Conservation (phyloP, 1,284 basidiomycete genomes). For the Peniophora sp. region DNA sequence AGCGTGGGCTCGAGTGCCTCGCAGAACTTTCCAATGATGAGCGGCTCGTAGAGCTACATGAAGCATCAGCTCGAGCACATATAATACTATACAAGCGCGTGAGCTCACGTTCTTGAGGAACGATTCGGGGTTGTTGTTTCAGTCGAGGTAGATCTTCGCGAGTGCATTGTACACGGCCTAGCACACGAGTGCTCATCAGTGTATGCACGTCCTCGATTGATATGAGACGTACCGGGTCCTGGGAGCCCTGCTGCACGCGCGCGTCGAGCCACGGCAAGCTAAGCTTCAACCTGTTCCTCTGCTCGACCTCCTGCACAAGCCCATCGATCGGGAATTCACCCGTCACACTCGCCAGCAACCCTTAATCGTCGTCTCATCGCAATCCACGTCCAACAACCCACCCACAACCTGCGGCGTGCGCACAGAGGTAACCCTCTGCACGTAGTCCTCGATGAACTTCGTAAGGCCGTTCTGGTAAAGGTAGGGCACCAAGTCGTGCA, state of each 20-base stretch:
- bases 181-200: no score
- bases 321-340: conserved; percentile 98
- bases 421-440: conserved; percentile 95
- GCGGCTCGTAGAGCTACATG: conserved; percentile 83
- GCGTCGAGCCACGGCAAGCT: conserved; percentile 97
- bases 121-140: conserved; percentile 95
- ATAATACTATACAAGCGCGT: conserved; percentile 3
- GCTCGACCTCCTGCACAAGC: conserved; percentile 95
- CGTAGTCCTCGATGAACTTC: conserved; percentile 99
- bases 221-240: conserved; percentile 49
- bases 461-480: conserved; percentile 97
- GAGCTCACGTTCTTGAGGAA: conserved; percentile 99
- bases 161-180: conserved; percentile 88
- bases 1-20: conserved; percentile 98
- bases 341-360: conserved; percentile 86
- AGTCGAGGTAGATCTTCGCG: conserved; percentile 98
- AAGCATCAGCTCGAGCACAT: background rate
- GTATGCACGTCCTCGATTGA: no score
- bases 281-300: conserved; percentile 92
- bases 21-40: conserved; percentile 98
- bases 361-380: conserved; percentile 96
- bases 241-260: conserved; percentile 86
- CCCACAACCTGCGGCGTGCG: conserved; percentile 98
- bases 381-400: conserved; percentile 96
- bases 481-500: conserved; percentile 98